A percentile compares a stretch with the other conserved stretches of the same genome.
Evolutionary conservation across 805 yeast genomes (phyloP).

Genomic region (Brettanomyces sp.): DNA sequence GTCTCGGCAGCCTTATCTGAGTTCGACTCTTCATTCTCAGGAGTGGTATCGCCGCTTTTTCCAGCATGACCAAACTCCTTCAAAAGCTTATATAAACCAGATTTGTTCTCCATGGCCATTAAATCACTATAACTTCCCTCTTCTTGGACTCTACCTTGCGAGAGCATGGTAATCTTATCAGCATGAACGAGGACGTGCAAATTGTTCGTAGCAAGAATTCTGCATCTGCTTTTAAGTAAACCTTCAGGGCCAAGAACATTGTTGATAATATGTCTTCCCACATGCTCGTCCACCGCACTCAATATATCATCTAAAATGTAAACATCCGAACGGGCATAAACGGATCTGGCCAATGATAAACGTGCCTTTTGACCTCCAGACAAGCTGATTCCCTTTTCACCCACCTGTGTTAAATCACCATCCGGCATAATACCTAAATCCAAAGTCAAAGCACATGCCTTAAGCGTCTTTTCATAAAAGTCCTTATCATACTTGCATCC

Average conservation of each 20-base stretch:
- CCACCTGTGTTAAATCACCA: conserved; percentile 88
- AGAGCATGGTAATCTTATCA: conserved; percentile 49
- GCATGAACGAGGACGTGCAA: conserved; percentile 49
- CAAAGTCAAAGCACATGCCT: conserved; percentile 78
- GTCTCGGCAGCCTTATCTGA: conserved; percentile 5
- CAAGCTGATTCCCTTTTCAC: conserved; percentile 93
- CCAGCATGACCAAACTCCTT: conserved; percentile 48
- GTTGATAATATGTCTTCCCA: conserved; percentile 74
- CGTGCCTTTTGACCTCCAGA: conserved; percentile 99
- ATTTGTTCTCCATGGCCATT: conserved; percentile 23
- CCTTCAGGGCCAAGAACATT: conserved; percentile 39
- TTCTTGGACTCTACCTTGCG: conserved; percentile 56
- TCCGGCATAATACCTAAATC: conserved; percentile 77
- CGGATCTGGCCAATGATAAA: conserved; percentile 89
- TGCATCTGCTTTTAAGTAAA: conserved; percentile 40
- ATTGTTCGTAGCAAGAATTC: conserved; percentile 51
- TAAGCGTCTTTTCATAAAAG: conserved; percentile 71
- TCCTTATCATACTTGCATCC: conserved; percentile 78
- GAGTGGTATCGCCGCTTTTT: conserved; percentile 11
- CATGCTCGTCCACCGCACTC: conserved; percentile 97
- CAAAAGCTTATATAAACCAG: conserved; percentile 30
- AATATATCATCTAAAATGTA: conserved; percentile 86
- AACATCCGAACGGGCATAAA: conserved; percentile 87
- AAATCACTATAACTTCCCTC: conserved; percentile 54
- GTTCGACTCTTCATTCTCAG: conserved; percentile 4